Base-by-base conservation (phyloP, 768 basidiomycete species). In the Rhizopogon sp. region DNA sequence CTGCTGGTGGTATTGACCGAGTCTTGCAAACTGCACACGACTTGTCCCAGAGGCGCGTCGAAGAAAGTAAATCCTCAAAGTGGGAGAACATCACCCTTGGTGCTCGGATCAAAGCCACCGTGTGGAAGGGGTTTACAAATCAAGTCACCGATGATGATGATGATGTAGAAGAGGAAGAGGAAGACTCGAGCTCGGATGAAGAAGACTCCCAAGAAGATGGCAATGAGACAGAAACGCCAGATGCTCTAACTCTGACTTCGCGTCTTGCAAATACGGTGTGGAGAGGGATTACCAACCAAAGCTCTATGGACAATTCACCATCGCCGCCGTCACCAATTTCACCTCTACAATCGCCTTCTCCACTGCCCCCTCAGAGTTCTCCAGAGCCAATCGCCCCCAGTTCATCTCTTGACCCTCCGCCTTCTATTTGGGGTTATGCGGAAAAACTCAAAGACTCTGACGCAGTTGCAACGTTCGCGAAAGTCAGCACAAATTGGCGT, bases 231-330 rank as follows among this genome's bases (percentile, higher is more conserved):
- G 78, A 80, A 64, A 75, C 70, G 0, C 69, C 65, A 51, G 59
- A 57, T 50, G 60, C 53, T 5, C 58, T 73, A 20, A 74, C 77
- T 11, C 57, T 84, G 50, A 78, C 79, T 6, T 75, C 81, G 41
- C 75, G 80, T 35, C 64, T 88, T 13, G 81, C 85, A 8, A 80
- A 71, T 54, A 81, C 79, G n/a, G 78, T 89, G 20, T 90, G 87
- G 88, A 77, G 79, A 64, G 88, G 88, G 3, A 82, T 90, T 60
- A 88, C 86, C 3, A 90, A 88, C 61, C 84, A 85, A 65, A 79
- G 78, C 55, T 80, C 85, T 2, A 86, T 87, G 86, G 70, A 72
- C 9, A 78, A 84, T 16, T n/a, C 61, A 3, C 72, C 75, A 1
- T 74, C 77, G 39, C 78, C 76, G 1, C 60, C 63, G 1, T 70